phyloP scores from a whole-genome alignment of 1,139 yeast species.

The Suhomyces chickasaworum region DNA sequence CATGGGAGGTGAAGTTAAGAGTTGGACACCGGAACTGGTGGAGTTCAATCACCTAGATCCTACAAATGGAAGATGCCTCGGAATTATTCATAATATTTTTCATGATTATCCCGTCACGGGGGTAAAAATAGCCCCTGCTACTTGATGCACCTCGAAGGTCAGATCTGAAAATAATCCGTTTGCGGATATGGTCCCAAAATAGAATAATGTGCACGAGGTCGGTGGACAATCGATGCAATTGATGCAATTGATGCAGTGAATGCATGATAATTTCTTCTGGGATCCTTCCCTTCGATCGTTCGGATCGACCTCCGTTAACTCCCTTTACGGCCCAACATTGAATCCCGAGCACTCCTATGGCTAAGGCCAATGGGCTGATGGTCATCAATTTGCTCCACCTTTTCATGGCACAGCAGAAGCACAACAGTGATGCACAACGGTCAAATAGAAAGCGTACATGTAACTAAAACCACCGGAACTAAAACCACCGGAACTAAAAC shows the following conservation, averaged over 20 bases:
- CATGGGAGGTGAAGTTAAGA: no score
- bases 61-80: background rate
- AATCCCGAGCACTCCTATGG: no score
- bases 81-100: background rate
- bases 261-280: background rate
- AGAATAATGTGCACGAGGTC: background rate
- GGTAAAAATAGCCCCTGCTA: constrained; percentile 2
- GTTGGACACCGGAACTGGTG: no score
- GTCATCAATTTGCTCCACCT: no score
- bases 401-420: no score
- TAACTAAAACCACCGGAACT: no score
- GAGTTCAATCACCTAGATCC: background rate
- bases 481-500: no score
- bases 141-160: constrained; percentile 1
- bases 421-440: no score
- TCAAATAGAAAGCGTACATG: no score
- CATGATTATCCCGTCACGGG: constrained; percentile 1
- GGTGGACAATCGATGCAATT: background rate
- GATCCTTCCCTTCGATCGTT: background rate
- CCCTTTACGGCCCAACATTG: no score
- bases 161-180: constrained; percentile 3
- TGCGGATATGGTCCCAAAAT: background rate
- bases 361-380: no score
- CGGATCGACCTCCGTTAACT: background rate
- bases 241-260: background rate